These are phyloP conservation scores for Ceratobasidium sp. DNA, from an alignment of 1,284 basidiomycete species.

Conservation along the genomic window DNA sequence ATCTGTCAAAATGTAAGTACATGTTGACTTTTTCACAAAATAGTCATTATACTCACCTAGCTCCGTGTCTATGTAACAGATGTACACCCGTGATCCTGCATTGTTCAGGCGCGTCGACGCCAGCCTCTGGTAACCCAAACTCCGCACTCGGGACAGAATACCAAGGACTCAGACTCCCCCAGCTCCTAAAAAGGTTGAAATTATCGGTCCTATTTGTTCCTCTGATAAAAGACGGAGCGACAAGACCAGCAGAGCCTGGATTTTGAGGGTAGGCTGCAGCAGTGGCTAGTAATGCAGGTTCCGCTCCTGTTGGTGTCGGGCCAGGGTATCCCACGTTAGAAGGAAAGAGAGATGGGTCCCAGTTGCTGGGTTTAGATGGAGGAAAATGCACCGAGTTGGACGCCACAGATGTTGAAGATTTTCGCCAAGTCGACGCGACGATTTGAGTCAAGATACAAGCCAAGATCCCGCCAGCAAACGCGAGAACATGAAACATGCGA, in stretches of 20 bases:
- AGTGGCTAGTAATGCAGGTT: slow-evolving; percentile 82
- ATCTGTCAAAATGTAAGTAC: slow-evolving; percentile 48
- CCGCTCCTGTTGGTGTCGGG: slow-evolving; percentile 85
- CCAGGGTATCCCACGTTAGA: slow-evolving; percentile 85
- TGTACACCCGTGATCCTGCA: slow-evolving; percentile 60
- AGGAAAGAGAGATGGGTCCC: slow-evolving; percentile 77
- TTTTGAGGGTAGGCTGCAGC: slow-evolving; percentile 83
- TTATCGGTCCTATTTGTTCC: slow-evolving; percentile 49
- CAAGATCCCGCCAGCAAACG: slow-evolving; percentile 40
- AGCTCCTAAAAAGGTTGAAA: slow-evolving; percentile 61
- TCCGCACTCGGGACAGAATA: slow-evolving; percentile 57
- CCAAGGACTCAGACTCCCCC: slow-evolving; percentile 63
- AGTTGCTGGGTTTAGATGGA: slow-evolving; percentile 79
- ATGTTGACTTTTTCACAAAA: neutral
- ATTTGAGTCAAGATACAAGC: slow-evolving; percentile 21
- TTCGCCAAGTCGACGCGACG: neutral
- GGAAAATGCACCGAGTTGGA: slow-evolving; percentile 67
- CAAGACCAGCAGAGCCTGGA: slow-evolving; percentile 75
- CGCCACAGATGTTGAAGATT: neutral
- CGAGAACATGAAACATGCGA: slow-evolving; percentile 40
- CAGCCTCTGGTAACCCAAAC: slow-evolving; percentile 60
- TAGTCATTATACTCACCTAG: slow-evolving; percentile 52
- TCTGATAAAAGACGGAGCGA: slow-evolving; percentile 59
- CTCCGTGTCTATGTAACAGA: slow-evolving; percentile 63
- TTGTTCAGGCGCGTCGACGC: slow-evolving; percentile 57